A percentile compares a stretch with the other conserved stretches of the same genome.
These are phyloP conservation scores for Lactifluus volemus DNA, from an alignment of 768 basidiomycete genomes.

Conservation along the genomic window DNA sequence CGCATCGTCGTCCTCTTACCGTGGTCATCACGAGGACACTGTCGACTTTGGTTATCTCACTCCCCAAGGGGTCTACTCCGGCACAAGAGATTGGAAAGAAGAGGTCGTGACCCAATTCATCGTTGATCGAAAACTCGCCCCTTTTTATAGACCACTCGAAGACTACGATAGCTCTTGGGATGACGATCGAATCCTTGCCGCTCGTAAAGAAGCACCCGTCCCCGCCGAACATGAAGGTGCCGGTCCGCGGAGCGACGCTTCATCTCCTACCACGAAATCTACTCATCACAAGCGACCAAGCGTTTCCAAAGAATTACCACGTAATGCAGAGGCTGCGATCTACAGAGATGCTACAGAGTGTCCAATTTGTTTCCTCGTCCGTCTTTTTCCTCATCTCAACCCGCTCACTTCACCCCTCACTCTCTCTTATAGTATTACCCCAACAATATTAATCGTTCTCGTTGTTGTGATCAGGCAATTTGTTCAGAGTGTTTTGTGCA, in stretches of 20 bases:
- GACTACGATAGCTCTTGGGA: conserved; percentile 89
- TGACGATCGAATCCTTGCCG: conserved; percentile 76
- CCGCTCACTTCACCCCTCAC: conserved; percentile 9
- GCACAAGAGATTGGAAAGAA: conserved; percentile 84
- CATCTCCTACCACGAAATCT: conserved; percentile 29
- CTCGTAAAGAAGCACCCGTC: conserved; percentile 57
- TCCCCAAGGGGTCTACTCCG: conserved; percentile 84
- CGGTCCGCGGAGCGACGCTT: conserved; percentile 37
- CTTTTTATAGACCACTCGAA: conserved; percentile 93
- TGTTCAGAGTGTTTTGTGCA: conserved; percentile 99
- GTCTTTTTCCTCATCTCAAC: conserved; percentile 27
- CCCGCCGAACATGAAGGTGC: conserved; percentile 33
- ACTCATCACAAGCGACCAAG: conserved; percentile 47
- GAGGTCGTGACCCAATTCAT: conserved; percentile 81
- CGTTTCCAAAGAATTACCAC: conserved; percentile 53
- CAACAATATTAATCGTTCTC: conserved; percentile 90
- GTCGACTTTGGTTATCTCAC: conserved; percentile 76
- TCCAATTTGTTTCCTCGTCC: conserved; percentile 94
- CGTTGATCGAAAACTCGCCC: conserved; percentile 78
- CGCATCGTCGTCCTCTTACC: conserved; percentile 67
- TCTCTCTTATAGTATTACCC: conserved; percentile 74
- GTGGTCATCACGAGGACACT: conserved; percentile 68
- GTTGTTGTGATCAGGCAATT: conserved; percentile 97
- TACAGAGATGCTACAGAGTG: conserved; percentile 87
- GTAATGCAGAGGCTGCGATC: conserved; percentile 63